These are phyloP conservation scores for Phytopythium vexans DNA, from an alignment of 352 stramenopile species.

Conservation along the genomic window DNA sequence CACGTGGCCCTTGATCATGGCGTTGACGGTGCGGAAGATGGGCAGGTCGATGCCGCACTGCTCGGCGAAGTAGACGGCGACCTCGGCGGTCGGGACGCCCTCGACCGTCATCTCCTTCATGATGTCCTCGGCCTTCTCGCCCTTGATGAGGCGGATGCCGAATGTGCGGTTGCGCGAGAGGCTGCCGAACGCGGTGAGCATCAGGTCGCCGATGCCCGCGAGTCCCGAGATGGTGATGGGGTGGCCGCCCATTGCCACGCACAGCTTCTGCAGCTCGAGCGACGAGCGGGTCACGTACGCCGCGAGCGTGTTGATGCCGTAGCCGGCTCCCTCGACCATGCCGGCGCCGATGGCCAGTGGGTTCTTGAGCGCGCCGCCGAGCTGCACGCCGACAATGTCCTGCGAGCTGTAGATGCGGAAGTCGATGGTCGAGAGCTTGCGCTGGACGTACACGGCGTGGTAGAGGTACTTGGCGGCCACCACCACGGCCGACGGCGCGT, in stretches of 20 bases:
- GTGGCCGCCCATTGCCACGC: conserved; percentile 91
- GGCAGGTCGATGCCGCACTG: conserved; percentile 89
- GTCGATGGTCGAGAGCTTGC: conserved; percentile 78
- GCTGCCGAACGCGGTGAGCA: conserved; percentile 96
- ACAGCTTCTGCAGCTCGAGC: conserved; percentile 95
- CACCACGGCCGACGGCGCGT: conserved; percentile 93
- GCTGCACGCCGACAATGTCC: conserved; percentile 95
- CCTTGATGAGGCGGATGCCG: conserved; percentile 92
- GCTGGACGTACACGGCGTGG: conserved; percentile 84
- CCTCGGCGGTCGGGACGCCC: conserved; percentile 94
- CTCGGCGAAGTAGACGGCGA: conserved; percentile 89
- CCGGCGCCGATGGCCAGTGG: conserved; percentile 96
- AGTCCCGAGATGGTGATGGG: conserved; percentile 95
- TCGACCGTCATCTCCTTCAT: conserved; percentile 89
- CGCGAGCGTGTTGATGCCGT: conserved; percentile 95
- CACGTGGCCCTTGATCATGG: conserved; percentile 81
- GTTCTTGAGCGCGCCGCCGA: conserved; percentile 98
- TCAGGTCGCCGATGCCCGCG: conserved; percentile 91
- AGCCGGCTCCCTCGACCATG: conserved; percentile 96
- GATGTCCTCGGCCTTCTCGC: conserved; percentile 92
- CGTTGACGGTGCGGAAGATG: conserved; percentile 86
- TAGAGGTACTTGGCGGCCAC: conserved; percentile 94
- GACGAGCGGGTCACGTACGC: conserved; percentile 95
- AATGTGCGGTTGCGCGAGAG: conserved; percentile 95
- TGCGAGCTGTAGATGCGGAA: conserved; percentile 94